Evolutionary conservation across 805 yeast species (phyloP).

Genomic region (Tetrapisispora phaffii): DNA sequence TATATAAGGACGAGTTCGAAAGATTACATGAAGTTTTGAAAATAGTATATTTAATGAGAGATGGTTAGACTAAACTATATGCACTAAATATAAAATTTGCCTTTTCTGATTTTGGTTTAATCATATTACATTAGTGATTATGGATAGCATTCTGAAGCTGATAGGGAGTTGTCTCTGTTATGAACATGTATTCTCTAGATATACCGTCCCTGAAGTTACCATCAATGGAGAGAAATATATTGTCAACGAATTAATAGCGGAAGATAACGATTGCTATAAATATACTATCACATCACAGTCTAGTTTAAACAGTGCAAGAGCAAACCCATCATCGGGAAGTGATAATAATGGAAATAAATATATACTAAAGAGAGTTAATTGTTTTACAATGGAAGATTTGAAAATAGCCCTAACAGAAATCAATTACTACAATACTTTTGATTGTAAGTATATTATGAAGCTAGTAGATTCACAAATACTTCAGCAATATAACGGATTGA

Average conservation of each 20-base stretch:
- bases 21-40: too few relatives aligned
- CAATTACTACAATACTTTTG: constrained; percentile 61
- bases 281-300: constrained; percentile 40
- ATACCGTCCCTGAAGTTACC: constrained; percentile 42
- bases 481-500: background rate
- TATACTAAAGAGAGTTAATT: constrained; percentile 78
- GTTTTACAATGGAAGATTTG: constrained; percentile 63
- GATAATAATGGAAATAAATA: constrained; percentile 31
- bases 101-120: background rate
- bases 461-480: constrained; percentile 30
- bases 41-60: too few relatives aligned
- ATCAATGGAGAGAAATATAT: constrained; percentile 55
- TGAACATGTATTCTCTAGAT: background rate
- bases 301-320: background rate
- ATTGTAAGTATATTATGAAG: constrained; percentile 55
- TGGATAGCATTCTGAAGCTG: background rate
- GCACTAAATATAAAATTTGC: too few relatives aligned
- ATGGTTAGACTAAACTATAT: too few relatives aligned
- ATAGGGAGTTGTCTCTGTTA: background rate
- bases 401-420: constrained; percentile 75
- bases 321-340: background rate
- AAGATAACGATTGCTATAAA: constrained; percentile 83
- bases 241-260: constrained; percentile 69
- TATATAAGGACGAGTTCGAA: too few relatives aligned
- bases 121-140: background rate